A percentile compares a stretch with the other conserved stretches of the same genome.
Conservation (phyloP, 208 protist genomes). For the Acanthamoeba royreba region DNA sequence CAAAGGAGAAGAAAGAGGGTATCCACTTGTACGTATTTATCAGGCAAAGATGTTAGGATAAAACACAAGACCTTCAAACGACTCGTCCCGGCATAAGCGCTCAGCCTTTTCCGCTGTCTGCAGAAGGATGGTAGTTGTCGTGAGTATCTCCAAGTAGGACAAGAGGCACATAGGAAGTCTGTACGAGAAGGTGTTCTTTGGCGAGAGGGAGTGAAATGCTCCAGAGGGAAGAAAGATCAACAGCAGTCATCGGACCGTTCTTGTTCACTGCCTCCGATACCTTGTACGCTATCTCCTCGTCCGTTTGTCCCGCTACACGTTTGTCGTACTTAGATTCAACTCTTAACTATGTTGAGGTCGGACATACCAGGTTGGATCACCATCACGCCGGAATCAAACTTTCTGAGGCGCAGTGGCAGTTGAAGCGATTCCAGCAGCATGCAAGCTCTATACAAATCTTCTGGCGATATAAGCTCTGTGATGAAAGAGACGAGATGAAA, state of each 20-base stretch:
- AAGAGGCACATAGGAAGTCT: background rate
- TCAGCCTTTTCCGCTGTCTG: conserved; percentile 52
- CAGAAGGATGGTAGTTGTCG: background rate
- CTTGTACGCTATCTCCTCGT: background rate
- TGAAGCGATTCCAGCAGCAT: conserved; percentile 55
- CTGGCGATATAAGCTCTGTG: conserved; percentile 65
- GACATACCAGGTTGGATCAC: conserved; percentile 46
- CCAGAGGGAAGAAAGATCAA: conserved; percentile 46
- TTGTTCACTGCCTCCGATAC: background rate
- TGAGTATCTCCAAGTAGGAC: background rate
- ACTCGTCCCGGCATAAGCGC: conserved; percentile 63
- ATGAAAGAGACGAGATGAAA: background rate
- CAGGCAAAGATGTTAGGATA: conserved; percentile 66
- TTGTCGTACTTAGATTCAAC: background rate
- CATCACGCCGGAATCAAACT: conserved; percentile 62
- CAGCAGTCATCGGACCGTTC: conserved; percentile 44
- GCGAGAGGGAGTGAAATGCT: conserved; percentile 55
- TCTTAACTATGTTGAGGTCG: background rate
- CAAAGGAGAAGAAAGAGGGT: too few species aligned
- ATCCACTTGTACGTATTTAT: too few species aligned
- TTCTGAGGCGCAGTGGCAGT: conserved; percentile 48
- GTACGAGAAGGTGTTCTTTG: conserved; percentile 56
- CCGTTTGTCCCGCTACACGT: background rate
- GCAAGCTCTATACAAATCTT: conserved; percentile 62
- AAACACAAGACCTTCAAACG: conserved; percentile 62